Evolutionary conservation across 768 basidiomycete genomes (phyloP).

Genomic region (Tricholoma hemisulphureum): DNA sequence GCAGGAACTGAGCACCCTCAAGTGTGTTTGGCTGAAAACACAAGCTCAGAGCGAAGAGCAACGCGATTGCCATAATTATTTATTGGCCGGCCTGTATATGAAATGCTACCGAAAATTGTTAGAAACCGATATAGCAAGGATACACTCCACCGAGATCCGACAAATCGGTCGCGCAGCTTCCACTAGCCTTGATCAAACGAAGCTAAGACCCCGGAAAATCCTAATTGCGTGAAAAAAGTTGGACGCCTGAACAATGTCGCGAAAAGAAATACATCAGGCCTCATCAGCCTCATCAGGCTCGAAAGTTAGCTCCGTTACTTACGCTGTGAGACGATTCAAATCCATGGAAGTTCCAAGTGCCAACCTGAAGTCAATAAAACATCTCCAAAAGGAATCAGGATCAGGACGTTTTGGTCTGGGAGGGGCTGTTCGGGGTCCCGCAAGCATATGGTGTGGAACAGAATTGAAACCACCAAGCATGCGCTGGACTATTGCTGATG

Average conservation of each 20-base stretch:
- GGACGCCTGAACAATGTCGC: too few species aligned
- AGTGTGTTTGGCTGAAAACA: conserved; percentile 10
- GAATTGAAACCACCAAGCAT: neutral
- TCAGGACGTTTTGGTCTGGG: neutral
- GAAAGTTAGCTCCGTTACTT: too few species aligned
- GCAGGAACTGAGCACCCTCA: conserved; percentile 12
- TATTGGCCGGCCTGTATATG: conserved; percentile 13
- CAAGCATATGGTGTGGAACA: neutral
- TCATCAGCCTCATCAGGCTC: too few species aligned
- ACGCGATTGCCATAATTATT: conserved; percentile 10
- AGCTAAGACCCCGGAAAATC: neutral
- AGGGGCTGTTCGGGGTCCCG: neutral
- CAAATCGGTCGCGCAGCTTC: neutral
- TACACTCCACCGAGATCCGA: conserved; percentile 13
- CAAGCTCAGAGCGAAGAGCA: conserved; percentile 12
- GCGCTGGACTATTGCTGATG: too few species aligned
- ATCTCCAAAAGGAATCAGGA: neutral
- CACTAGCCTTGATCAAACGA: neutral
- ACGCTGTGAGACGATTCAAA: too few species aligned
- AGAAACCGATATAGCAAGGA: conserved; percentile 1
- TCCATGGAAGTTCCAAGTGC: too few species aligned
- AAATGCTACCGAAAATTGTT: conserved; percentile 5
- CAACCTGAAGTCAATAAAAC: too few species aligned
- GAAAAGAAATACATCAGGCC: too few species aligned
- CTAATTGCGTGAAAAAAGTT: neutral